A percentile compares a stretch with the other conserved stretches of the same genome.
These are phyloP conservation scores for Zasmidium citrigriseum DNA, from an alignment of 2,329 filamentous ascomycete species.

Conservation along the genomic window DNA sequence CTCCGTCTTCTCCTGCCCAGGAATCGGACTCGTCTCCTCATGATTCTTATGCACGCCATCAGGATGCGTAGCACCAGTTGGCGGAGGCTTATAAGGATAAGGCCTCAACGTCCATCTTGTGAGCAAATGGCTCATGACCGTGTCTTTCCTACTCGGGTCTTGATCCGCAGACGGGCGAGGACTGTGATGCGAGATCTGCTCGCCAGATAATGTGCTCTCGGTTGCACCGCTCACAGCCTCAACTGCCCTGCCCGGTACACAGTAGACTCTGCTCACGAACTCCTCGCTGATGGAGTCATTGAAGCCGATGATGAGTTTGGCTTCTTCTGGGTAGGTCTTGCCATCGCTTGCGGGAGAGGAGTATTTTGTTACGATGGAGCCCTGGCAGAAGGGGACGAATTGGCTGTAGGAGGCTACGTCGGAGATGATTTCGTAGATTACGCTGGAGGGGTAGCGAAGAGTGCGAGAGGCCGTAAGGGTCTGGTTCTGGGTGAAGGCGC, in stretches of 20 bases:
- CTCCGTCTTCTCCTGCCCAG: slow-evolving; percentile 60
- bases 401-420: slow-evolving; percentile 80
- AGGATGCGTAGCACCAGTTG: slow-evolving; percentile 38
- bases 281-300: slow-evolving; percentile 76
- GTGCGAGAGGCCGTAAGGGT: slow-evolving; percentile 71
- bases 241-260: slow-evolving; percentile 70
- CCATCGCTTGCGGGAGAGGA: slow-evolving; percentile 52
- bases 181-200: slow-evolving; percentile 46
- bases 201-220: slow-evolving; percentile 45
- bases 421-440: slow-evolving; percentile 83
- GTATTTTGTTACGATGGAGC: slow-evolving; percentile 75
- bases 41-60: slow-evolving; percentile 29
- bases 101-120: slow-evolving; percentile 68
- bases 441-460: slow-evolving; percentile 69
- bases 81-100: slow-evolving; percentile 46
- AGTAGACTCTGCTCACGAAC: slow-evolving; percentile 79
- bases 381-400: slow-evolving; percentile 91
- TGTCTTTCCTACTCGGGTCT: slow-evolving; percentile 35
- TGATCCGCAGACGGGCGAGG: slow-evolving; percentile 37
- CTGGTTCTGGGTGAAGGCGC: slow-evolving; percentile 62
- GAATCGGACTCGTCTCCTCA: slow-evolving; percentile 44
- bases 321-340: slow-evolving; percentile 68
- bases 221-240: slow-evolving; percentile 72
- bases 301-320: slow-evolving; percentile 82
- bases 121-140: slow-evolving; percentile 66